phyloP scores from a whole-genome alignment of 176 grass and related monocot species.

The Rhynchospora pubera region DNA sequence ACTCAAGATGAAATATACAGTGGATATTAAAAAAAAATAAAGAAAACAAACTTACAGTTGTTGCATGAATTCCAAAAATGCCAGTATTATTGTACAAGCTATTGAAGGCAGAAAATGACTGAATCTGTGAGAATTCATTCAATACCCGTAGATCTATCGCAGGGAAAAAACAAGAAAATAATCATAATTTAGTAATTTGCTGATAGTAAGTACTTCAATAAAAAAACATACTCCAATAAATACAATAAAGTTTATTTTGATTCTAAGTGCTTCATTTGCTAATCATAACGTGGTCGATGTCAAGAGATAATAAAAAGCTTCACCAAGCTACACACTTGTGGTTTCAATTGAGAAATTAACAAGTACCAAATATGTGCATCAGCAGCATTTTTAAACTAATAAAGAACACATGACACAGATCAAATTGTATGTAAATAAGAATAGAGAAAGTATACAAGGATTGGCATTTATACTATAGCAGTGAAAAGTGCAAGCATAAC shows the following conservation, averaged over 20 bases:
- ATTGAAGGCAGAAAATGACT: conserved; percentile 78
- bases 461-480: neutral
- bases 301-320: conserved; percentile 10
- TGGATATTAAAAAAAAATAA: neutral
- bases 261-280: conserved; percentile 16
- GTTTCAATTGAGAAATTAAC: neutral
- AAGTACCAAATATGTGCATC: neutral
- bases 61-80: conserved; percentile 93
- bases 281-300: neutral
- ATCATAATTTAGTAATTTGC: neutral
- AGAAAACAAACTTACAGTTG: conserved; percentile 54
- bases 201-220: conserved; percentile 6
- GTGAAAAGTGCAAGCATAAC: neutral
- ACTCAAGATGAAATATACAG: conserved; percentile 1
- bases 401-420: neutral
- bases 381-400: neutral
- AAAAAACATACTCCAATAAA: too few relatives aligned
- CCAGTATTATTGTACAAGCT: conserved; percentile 78
- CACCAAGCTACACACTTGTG: neutral
- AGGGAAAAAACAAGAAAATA: conserved; percentile 16
- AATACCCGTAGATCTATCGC: conserved; percentile 47
- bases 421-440: neutral
- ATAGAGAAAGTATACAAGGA: neutral
- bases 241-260: conserved; percentile 8
- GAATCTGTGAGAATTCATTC: conserved; percentile 81